These are phyloP conservation scores for Malus sieversii DNA, from an alignment of 306 rosid species.

Conservation along the genomic window DNA sequence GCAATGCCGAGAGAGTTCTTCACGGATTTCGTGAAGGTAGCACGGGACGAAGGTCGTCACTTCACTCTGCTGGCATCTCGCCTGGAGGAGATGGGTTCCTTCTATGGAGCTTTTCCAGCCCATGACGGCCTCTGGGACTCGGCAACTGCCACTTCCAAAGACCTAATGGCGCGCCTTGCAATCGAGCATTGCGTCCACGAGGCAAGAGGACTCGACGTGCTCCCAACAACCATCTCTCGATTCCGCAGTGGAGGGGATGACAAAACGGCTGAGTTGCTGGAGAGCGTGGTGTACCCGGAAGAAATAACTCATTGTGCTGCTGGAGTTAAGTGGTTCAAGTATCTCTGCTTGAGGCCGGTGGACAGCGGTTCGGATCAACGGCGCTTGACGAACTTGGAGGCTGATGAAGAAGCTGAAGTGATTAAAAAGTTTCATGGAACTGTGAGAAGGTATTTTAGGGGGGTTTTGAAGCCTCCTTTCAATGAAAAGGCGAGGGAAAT, in stretches of 20 bases:
- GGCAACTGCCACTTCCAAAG: conserved; percentile 67
- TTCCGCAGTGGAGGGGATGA: conserved; percentile 62
- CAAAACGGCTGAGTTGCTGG: conserved; percentile 65
- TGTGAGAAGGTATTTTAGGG: conserved; percentile 68
- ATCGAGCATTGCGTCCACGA: conserved; percentile 89
- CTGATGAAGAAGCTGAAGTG: conserved; percentile 22
- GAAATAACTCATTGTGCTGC: conserved; percentile 87
- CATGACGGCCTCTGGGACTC: conserved; percentile 94
- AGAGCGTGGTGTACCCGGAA: conserved; percentile 71
- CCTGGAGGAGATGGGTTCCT: conserved; percentile 67
- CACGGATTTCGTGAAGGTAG: conserved; percentile 76
- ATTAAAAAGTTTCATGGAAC: conserved; percentile 54
- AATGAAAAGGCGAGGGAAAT: conserved; percentile 70
- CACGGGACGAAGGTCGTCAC: conserved; percentile 84
- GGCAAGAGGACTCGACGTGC: conserved; percentile 85
- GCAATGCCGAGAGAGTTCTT: conserved; percentile 81
- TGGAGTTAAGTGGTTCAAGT: conserved; percentile 80
- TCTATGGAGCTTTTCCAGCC: conserved; percentile 68
- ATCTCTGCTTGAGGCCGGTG: conserved; percentile 42
- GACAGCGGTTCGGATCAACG: not conserved
- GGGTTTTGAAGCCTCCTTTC: conserved; percentile 86
- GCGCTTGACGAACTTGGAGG: not conserved
- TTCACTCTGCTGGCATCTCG: conserved; percentile 68
- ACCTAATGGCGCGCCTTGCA: conserved; percentile 68
- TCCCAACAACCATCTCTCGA: conserved; percentile 67